Evolutionary conservation across 345 rosid genomes (phyloP), one percentile per base, ranked within the genome.

Genomic region (Rhodomyrtus tomentosa): DNA sequence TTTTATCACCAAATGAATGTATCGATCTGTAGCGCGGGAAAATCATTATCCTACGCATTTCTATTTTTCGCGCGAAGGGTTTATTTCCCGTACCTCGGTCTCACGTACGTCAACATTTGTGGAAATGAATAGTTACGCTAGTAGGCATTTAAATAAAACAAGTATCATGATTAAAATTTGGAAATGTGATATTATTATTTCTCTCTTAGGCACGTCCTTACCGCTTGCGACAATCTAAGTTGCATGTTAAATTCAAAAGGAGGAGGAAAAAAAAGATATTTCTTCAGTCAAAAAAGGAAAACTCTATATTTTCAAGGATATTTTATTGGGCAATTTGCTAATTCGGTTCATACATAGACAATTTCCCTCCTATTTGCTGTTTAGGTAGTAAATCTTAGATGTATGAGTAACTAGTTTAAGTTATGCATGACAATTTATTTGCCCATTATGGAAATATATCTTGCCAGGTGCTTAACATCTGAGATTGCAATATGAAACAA

Each of bases 41-140:
- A 59, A 32, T 1, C 45, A 68, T 68, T 18, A 18, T 18, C 18
- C 36, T 0, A 2, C 3, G 0, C 0, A 45, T 32, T 38, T 68
- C 24, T 68, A 36, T 68, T 0, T 68, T 68, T 68, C 3, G 12
- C 12, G 6, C 6, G 24, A 36, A 8, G 0, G 1, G 9, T 68
- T 38, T 32, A 16, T 5, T 18, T 0, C 10, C 10, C 12, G 0
- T 32, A 32, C 45, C 18, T 32, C 2, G 6, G 42, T 9, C 24
- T 68, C 18, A 21, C 76, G 5, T 42, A 18, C 76, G 0, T 68
- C 40, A 3, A 68, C 76, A 68, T 68, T 16, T 1, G 24, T 0
- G 76, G 76, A 68, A 18, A 32, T 32, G 45, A 68, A 68, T 68
- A 68, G 36, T 36, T 36, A 68, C 5, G 45, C 45, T 36, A 4